Evolutionary conservation across 768 basidiomycete genomes (phyloP).

Genomic region (Mycena venus): DNA sequence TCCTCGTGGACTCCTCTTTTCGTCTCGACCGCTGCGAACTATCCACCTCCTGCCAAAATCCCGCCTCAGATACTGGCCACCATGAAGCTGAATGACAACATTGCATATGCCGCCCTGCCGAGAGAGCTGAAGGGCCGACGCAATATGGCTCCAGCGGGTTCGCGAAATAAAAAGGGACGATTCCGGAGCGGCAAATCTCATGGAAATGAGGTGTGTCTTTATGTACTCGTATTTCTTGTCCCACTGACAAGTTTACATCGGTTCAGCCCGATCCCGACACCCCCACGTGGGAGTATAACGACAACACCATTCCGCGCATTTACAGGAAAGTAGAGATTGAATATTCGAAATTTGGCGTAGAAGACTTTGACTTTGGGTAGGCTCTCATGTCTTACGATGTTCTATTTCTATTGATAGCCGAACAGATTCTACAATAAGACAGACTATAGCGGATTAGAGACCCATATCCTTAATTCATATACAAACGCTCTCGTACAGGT

Average conservation of each 20-base stretch:
- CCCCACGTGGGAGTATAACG: constrained; percentile 63
- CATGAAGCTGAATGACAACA: constrained; percentile 90
- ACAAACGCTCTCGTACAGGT: constrained; percentile 67
- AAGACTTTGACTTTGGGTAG: constrained; percentile 98
- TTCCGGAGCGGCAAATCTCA: constrained; percentile 88
- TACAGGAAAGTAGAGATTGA: constrained; percentile 97
- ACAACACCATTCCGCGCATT: constrained; percentile 77
- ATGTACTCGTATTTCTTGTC: not conserved
- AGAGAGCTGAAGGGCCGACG: constrained; percentile 87
- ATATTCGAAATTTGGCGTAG: constrained; percentile 98
- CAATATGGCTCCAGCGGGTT: constrained; percentile 73
- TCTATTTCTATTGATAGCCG: not conserved
- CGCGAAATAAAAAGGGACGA: constrained; percentile 71
- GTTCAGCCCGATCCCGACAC: constrained; percentile 66
- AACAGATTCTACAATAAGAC: constrained; percentile 95
- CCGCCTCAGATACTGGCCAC: constrained; percentile 81
- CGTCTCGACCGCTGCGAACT: constrained; percentile 55
- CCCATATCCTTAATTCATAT: constrained; percentile 97
- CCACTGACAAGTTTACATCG: not conserved
- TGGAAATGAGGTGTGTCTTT: constrained; percentile 57
- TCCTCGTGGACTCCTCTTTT: constrained; percentile 75
- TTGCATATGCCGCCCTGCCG: constrained; percentile 91
- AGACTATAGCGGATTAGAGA: constrained; percentile 91
- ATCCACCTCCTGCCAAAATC: constrained; percentile 82
- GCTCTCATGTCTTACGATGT: constrained; percentile 31